Conservation (phyloP, 108 stramenopile genomes). For the Aurantiochytrium sp. region DNA sequence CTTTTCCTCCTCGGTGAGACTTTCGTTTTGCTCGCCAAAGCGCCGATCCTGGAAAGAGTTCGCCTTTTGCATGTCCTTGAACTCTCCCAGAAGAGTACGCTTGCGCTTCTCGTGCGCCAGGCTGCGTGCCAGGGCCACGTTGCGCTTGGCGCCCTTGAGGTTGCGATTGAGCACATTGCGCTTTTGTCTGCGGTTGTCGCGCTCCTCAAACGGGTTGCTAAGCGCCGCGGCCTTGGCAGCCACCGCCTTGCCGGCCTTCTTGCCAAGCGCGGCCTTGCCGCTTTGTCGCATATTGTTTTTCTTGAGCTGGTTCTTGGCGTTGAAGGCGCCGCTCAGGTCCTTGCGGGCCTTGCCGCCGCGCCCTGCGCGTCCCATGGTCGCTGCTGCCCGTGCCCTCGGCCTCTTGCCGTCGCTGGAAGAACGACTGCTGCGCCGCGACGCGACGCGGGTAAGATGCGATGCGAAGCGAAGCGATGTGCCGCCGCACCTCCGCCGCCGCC, state of each 20-base stretch:
- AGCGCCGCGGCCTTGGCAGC: not conserved
- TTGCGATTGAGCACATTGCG: slow-evolving; percentile 25
- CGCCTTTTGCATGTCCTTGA: not conserved
- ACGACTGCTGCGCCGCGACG: no score
- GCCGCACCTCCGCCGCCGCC: no score
- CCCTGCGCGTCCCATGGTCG: no score
- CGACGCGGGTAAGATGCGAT: no score
- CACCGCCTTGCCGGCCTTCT: not conserved
- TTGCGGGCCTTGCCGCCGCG: not conserved
- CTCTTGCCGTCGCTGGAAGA: no score
- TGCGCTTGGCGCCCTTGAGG: slow-evolving; percentile 29
- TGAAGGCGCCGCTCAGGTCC: slow-evolving; percentile 3
- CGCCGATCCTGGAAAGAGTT: slow-evolving; percentile 18
- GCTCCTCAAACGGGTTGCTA: slow-evolving; percentile 28
- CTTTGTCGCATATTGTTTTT: not conserved
- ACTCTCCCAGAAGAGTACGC: slow-evolving; percentile 16
- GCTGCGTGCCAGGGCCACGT: slow-evolving; percentile 19
- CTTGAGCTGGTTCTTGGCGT: not conserved
- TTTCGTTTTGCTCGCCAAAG: slow-evolving; percentile 23
- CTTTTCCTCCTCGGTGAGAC: slow-evolving; percentile 22
- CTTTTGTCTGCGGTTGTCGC: slow-evolving; percentile 23
- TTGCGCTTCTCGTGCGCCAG: slow-evolving; percentile 21
- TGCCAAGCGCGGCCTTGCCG: not conserved
- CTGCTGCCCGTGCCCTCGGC: no score
- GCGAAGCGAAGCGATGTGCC: no score